Evolutionary conservation across 2,329 filamentous ascomycete species (phyloP).

Genomic region (Pezicula rhizophila): DNA sequence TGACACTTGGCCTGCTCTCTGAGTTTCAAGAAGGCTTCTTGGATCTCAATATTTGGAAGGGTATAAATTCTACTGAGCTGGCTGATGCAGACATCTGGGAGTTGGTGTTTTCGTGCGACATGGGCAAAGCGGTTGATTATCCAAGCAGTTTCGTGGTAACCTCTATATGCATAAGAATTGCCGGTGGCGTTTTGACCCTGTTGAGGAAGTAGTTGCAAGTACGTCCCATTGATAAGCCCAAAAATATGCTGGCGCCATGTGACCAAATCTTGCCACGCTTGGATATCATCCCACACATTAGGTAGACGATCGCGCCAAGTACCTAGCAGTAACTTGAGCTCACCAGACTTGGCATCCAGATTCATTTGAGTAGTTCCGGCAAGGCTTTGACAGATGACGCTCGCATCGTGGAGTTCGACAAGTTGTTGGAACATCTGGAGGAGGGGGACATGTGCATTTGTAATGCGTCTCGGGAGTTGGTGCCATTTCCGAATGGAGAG

Average conservation of each 20-base stretch:
- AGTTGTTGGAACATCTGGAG: constrained; percentile 97
- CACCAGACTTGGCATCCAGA: constrained; percentile 87
- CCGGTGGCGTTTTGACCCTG: constrained; percentile 77
- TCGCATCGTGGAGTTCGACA: constrained; percentile 95
- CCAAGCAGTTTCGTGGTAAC: constrained; percentile 98
- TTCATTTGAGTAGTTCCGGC: constrained; percentile 78
- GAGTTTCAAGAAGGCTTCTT: constrained; percentile 96
- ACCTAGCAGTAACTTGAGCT: constrained; percentile 86
- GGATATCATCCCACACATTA: constrained; percentile 99
- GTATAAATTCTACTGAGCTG: constrained; percentile 98
- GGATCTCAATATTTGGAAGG: constrained; percentile 97
- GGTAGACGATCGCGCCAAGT: constrained; percentile 94
- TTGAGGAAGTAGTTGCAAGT: constrained; percentile 75
- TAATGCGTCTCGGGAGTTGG: constrained; percentile 88
- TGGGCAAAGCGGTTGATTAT: constrained; percentile 99
- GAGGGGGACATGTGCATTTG: constrained; percentile 89
- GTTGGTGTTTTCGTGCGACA: constrained; percentile 91
- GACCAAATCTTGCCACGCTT: constrained; percentile 98
- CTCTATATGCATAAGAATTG: constrained; percentile 91
- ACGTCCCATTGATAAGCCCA: constrained; percentile 90
- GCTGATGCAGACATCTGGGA: constrained; percentile 94
- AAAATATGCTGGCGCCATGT: constrained; percentile 99
- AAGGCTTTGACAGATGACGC: constrained; percentile 89
- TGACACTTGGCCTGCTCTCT: constrained; percentile 99
- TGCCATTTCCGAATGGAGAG: constrained; percentile 98